Conservation (phyloP, 1,284 basidiomycete genomes). For the Leccinum holopus region DNA sequence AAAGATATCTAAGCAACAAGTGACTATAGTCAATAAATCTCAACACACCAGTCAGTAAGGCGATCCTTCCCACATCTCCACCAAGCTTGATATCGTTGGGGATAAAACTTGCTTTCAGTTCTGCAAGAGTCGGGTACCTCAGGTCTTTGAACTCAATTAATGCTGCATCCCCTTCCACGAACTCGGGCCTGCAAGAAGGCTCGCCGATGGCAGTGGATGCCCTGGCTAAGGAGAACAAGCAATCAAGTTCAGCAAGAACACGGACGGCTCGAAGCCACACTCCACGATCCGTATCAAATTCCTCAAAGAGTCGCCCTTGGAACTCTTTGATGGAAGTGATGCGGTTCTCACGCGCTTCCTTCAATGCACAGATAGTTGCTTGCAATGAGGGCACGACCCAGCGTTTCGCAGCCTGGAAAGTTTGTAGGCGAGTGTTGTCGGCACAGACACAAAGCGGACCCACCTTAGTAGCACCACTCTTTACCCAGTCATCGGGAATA, state of each 20-base stretch:
- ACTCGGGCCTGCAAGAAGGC: conserved; percentile 87
- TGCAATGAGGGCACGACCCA: conserved; percentile 77
- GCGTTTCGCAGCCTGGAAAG: conserved; percentile 61
- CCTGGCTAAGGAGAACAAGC: conserved; percentile 90
- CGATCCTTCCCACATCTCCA: conserved; percentile 73
- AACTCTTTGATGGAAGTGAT: conserved; percentile 79
- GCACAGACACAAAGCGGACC: background rate
- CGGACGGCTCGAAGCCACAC: conserved; percentile 78
- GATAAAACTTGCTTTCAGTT: conserved; percentile 78
- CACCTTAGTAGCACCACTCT: conserved; percentile 81
- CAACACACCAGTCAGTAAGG: conserved; percentile 79
- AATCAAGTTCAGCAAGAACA: conserved; percentile 87
- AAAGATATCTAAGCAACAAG: conserved; percentile 4
- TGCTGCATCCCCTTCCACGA: conserved; percentile 79
- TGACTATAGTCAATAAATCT: background rate
- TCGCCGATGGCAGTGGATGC: conserved; percentile 88
- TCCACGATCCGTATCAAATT: conserved; percentile 84
- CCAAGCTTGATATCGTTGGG: conserved; percentile 93
- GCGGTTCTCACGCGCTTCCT: conserved; percentile 90
- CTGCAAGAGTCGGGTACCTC: conserved; percentile 83
- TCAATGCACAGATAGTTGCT: conserved; percentile 72
- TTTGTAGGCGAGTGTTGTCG: conserved; percentile 4
- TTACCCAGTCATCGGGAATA: conserved; percentile 82
- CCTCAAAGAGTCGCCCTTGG: conserved; percentile 74
- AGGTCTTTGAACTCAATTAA: conserved; percentile 79